A percentile compares a stretch with the other conserved stretches of the same genome.
phyloP scores from a whole-genome alignment of 2,329 filamentous ascomycete species.

The Magnaporthiopsis poae region DNA sequence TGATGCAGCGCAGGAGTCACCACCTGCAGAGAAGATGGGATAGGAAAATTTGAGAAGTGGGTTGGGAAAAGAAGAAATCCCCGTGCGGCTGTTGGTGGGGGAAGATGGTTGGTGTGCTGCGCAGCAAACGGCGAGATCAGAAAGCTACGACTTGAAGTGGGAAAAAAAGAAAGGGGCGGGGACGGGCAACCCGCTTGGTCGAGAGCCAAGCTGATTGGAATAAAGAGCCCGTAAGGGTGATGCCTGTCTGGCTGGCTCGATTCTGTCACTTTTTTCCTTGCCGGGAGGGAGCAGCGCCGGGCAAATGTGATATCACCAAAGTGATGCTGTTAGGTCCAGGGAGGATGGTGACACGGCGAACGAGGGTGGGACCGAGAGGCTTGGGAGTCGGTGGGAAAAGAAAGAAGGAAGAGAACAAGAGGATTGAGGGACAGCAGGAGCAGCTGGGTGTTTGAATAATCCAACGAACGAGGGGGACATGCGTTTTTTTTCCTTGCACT shows the following conservation, averaged over 20 bases:
- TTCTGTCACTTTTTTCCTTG: constrained; percentile 5
- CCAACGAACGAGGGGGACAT: not conserved
- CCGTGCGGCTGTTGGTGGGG: not conserved
- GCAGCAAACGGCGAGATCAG: constrained; percentile 3
- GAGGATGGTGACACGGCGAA: not conserved
- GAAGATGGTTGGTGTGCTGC: not conserved
- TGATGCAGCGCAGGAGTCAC: not conserved
- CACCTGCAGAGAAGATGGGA: not conserved
- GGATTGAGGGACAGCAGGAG: constrained; percentile 1
- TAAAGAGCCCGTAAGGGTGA: not conserved
- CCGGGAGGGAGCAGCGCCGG: not conserved
- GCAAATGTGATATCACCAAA: constrained; percentile 2
- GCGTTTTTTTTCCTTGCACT: not conserved
- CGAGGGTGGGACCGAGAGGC: not conserved
- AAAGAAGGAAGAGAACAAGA: constrained; percentile 6
- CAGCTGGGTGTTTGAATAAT: not conserved
- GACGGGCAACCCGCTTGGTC: not conserved
- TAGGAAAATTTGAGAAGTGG: not conserved
- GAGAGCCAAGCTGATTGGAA: not conserved
- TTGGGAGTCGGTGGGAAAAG: not conserved
- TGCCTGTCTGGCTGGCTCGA: not conserved
- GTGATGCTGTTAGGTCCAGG: not conserved
- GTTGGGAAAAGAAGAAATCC: not conserved
- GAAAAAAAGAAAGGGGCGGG: not conserved
- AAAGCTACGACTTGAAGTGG: not conserved